Evolutionary conservation across 768 basidiomycete species (phyloP), one percentile per base, ranked within the genome.

Genomic region (Macrolepiota fuliginosa): DNA sequence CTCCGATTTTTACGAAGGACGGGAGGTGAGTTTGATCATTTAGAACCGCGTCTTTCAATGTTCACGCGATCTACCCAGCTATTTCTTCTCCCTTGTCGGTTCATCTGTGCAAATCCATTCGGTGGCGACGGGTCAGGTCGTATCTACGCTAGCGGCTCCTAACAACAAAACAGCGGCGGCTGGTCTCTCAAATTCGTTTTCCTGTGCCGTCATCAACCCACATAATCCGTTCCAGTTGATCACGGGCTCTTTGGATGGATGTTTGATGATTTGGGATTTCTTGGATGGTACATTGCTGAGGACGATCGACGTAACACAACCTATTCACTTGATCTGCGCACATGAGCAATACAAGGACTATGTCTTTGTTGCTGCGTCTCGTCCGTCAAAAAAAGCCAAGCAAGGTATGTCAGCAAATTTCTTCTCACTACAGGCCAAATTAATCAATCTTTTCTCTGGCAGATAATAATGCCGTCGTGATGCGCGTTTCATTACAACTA

Each of bases 211-310:
- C 42, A 74, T 98, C 58, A 90, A 86, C 70, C 94, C 97, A 13
- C 82, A 87, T 64, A 98, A 97, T 74, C 80, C 86, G 25, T 91
- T 94, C 65, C 97, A 98, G 72, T 74, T 99, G 64, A 85, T 98
- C 65, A 94, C 94, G 11, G 88, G 86, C 52, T 92, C 92, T 7
- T 68, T 87, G 62, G 90, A 94, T 66, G 96, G 95, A n/a, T 82
- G 81, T 37, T 74, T 98, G 64, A 85, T 91, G 71, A 76, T 97
- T 25, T 99, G 97, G 97, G 94, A 98, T 75, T 96, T 91, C 72
- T 76, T 96, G 39, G 95, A 97, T 62, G 94, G 88, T 4, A 78
- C 81, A 7, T 75, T 97, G 11, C 77, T 98, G 62, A 85, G 87
- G 63, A 91, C 88, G 1, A 83, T 97, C 64, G 80, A 85, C 60